Evolutionary conservation across 192 early-diverging fungal species (phyloP).

Genomic region (Tieghemiomyces parasiticus): DNA sequence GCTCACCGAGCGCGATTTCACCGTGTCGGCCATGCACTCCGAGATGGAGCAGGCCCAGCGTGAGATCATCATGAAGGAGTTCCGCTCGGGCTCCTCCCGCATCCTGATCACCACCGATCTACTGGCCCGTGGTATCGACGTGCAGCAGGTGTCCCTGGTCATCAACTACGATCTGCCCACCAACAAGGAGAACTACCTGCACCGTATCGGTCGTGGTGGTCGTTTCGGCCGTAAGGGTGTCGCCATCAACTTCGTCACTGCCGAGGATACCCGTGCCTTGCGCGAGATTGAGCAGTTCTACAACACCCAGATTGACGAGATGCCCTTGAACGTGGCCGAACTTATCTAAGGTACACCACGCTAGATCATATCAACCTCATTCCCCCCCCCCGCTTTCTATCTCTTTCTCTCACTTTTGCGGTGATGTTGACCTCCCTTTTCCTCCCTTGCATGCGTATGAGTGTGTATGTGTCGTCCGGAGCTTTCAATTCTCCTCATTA

Average conservation of each 20-base stretch:
- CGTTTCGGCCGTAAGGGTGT: conserved; percentile 99
- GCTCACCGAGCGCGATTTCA: conserved; percentile 78
- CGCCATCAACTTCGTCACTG: conserved; percentile 97
- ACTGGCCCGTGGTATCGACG: conserved; percentile 97
- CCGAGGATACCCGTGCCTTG: conserved; percentile 84
- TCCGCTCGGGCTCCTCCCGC: conserved; percentile 92
- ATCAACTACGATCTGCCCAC: conserved; percentile 98
- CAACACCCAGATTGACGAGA: conserved; percentile 99
- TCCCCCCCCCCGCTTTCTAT: too few species aligned
- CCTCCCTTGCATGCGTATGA: too few species aligned
- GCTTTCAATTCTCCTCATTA: too few species aligned
- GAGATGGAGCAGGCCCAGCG: conserved; percentile 97
- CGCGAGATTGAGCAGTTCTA: conserved; percentile 89
- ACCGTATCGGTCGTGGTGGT: conserved; percentile 99
- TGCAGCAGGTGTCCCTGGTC: conserved; percentile 98
- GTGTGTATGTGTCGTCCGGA: too few species aligned
- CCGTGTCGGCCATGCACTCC: conserved; percentile 98
- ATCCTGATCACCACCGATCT: conserved; percentile 98
- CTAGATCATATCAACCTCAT: too few species aligned
- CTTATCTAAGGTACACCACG: conserved; percentile 65
- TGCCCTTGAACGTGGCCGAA: conserved; percentile 96
- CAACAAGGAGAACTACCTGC: conserved; percentile 99
- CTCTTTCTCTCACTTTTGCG: too few species aligned
- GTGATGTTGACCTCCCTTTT: too few species aligned
- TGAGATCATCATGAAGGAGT: conserved; percentile 98